Base-by-base conservation (phyloP, 2,329 filamentous ascomycete species). In the Diaporthe vaccinii region DNA sequence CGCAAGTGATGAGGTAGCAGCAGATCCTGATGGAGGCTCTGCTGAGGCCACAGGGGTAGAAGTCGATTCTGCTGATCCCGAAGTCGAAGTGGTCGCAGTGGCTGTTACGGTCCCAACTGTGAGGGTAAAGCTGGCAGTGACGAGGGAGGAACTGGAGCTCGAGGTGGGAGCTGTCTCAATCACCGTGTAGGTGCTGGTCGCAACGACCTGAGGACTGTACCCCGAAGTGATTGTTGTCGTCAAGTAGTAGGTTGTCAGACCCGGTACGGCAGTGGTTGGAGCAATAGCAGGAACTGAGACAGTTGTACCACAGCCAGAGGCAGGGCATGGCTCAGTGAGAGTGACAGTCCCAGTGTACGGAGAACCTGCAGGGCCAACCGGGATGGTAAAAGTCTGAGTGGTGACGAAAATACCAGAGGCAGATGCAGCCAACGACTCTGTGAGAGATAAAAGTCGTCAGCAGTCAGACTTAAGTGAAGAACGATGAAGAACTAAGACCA, bases 121-220 rank as follows among this genome's bases (percentile, higher is more conserved):
- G 55, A 77, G 67, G 7, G 76, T 77, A 36, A 79, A 80, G 69
- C 75, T 77, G n/a, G 78, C 79, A 25, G 79, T 80, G n/a, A 74
- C 70, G 62, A 75, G 49, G 6, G 78, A 62, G n/a, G n/a, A 22
- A 28, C 41, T 58, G 15, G 61, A 28, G 53, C 62, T 69, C 39
- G 69, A 53, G 8, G 51, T 39, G 34, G 68, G 7, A 31, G 72
- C 55, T 15, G 75, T 71, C 69, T 75, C 75, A 34, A 76, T 68
- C n/a, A 76, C 75, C 9, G 75, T 76, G 28, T 70, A 76, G 34
- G 75, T 75, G 41, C 73, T 76, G 22, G 75, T 76, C 75, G 46
- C 73, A 36, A 76, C 62, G 34, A 76, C 73, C 51, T 76, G 75
- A 22, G 75, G 75, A n/a, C 69, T 75, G 34, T 75, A 70, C 17